Evolutionary conservation across 768 basidiomycete species (phyloP).

Genomic region (Naganishia friedmannii): DNA sequence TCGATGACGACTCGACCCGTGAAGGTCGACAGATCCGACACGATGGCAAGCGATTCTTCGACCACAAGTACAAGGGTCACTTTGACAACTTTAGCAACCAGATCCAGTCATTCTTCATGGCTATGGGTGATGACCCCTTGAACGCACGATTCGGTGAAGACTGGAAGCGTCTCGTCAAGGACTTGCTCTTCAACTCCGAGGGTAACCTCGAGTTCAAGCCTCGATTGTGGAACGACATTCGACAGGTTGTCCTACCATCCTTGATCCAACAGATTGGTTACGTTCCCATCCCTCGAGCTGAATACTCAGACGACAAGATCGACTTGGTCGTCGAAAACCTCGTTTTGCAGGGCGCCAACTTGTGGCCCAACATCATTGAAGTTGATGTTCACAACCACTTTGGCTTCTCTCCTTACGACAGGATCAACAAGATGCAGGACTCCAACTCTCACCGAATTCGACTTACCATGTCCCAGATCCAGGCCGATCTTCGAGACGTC

Average conservation of each 20-base stretch:
- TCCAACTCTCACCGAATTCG: conserved; percentile 66
- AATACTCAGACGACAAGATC: conserved; percentile 80
- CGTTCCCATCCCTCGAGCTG: conserved; percentile 73
- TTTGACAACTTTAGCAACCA: conserved; percentile 75
- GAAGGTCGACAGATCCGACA: conserved; percentile 68
- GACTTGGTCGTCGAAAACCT: conserved; percentile 94
- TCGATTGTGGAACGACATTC: conserved; percentile 78
- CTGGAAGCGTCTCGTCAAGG: conserved; percentile 69
- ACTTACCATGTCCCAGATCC: conserved; percentile 76
- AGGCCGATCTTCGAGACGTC: conserved; percentile 89
- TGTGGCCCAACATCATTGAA: conserved; percentile 66
- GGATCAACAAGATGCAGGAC: conserved; percentile 58
- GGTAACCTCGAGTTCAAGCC: conserved; percentile 85
- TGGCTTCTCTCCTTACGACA: conserved; percentile 76
- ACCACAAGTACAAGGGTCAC: conserved; percentile 67
- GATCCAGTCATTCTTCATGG: conserved; percentile 73
- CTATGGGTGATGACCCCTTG: conserved; percentile 78
- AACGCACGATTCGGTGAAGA: conserved; percentile 79
- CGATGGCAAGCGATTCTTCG: conserved; percentile 72
- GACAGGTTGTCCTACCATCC: conserved; percentile 74
- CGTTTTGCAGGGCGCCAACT: conserved; percentile 77
- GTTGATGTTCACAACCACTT: conserved; percentile 74
- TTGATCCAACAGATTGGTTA: conserved; percentile 67
- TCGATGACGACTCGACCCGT: conserved; percentile 70
- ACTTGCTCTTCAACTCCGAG: conserved; percentile 66